phyloP scores from a whole-genome alignment of 169 alveolate genomes.

The Plasmodium coatneyi region DNA sequence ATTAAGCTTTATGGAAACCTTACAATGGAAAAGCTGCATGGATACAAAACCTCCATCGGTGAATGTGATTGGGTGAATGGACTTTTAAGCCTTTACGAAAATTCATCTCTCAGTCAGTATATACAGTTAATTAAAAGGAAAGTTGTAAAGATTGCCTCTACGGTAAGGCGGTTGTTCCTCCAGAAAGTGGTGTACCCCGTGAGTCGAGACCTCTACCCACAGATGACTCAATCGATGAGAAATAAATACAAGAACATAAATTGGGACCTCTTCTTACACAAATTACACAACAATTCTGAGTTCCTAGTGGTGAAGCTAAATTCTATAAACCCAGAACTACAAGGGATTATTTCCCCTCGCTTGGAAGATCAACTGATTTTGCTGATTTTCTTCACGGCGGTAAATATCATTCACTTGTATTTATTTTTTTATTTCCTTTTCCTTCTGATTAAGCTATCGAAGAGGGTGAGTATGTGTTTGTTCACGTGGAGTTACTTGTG shows the following conservation, averaged over 20 bases:
- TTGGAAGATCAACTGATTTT: conserved; percentile 26
- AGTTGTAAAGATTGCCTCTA: neutral
- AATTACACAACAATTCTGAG: conserved; percentile 17
- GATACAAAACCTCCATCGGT: neutral
- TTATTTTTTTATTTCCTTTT: conserved; percentile 29
- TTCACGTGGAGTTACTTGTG: neutral
- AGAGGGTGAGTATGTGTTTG: neutral
- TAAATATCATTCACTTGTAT: conserved; percentile 36
- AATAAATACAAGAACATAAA: neutral
- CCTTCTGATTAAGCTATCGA: neutral
- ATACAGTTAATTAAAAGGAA: neutral
- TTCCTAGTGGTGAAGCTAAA: conserved; percentile 12
- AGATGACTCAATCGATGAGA: neutral
- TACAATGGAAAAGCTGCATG: neutral
- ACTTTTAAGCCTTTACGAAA: neutral
- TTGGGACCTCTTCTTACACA: conserved; percentile 4
- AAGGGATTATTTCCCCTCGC: conserved; percentile 7
- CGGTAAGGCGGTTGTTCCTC: neutral
- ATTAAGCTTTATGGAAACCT: neutral
- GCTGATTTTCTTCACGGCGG: conserved; percentile 20
- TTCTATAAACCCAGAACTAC: conserved; percentile 54
- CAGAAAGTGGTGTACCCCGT: neutral
- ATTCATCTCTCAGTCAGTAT: neutral
- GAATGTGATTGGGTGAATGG: neutral
- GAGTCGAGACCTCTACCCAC: neutral